Conservation (phyloP, 176 grass and related monocot species). For the Rhynchospora breviuscula region DNA sequence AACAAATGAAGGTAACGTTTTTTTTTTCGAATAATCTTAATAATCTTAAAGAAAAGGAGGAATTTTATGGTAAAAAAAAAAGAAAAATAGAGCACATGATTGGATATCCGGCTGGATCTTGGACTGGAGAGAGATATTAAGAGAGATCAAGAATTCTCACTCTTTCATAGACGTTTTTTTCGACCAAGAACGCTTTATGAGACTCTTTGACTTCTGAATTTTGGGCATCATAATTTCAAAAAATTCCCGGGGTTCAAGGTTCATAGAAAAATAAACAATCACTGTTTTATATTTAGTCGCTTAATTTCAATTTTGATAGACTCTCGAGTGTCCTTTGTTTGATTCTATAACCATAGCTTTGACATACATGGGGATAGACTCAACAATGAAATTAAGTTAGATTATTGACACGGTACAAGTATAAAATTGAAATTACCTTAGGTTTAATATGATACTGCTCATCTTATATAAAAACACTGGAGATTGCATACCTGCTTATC, state of each 20-base stretch:
- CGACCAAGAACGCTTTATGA: too few relatives aligned
- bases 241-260: background rate
- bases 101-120: too few relatives aligned
- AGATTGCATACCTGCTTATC: background rate
- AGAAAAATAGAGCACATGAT: too few relatives aligned
- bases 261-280: constrained; percentile 34
- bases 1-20: constrained; percentile 68
- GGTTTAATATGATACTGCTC: background rate
- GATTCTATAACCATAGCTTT: background rate
- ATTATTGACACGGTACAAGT: background rate
- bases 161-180: too few relatives aligned
- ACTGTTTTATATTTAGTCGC: background rate
- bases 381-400: background rate
- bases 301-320: constrained; percentile 12
- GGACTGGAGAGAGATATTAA: too few relatives aligned
- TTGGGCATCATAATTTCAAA: too few relatives aligned
- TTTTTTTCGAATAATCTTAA: too few relatives aligned
- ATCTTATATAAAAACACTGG: constrained; percentile 3
- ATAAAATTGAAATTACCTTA: background rate
- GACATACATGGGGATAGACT: background rate
- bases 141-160: too few relatives aligned
- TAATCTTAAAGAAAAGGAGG: too few relatives aligned
- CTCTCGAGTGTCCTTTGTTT: background rate
- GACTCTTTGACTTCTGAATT: too few relatives aligned
- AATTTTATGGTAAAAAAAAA: too few relatives aligned